Evolutionary conservation across 441 rosid genomes (phyloP), one percentile per base, ranked within the genome.

Genomic region (Hypseocharis bilobata): DNA sequence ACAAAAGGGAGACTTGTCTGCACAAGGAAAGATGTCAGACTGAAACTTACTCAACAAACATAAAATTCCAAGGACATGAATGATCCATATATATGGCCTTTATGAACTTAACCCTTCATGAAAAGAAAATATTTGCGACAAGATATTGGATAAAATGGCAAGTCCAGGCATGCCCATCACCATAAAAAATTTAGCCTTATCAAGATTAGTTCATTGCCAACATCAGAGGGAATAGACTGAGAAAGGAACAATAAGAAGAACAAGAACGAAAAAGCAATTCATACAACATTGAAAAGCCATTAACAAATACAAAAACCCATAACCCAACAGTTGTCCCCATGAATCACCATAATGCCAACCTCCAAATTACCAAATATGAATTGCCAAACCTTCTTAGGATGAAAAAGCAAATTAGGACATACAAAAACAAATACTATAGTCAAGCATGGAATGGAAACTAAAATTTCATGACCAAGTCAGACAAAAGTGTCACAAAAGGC

Each of bases 1-100:
- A 78, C 84, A 92, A 71, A 36, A 92, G 83, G 0, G 90, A 77
- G 45, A 92, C 96, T 67, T 84, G 80, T 42, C 96, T 89, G 72
- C 75, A 71, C 66, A 74, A 54, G 74, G 20, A 64, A 28, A 29
- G 20, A 73, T 29, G 54, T 25, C 32, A 2, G 13, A 23, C 17
- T 47, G 17, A 54, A 14, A 75, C 44, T 17, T 3, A n/a, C n/a
- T 47, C 34, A 30, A 30, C 34, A 30, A 30, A 30, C 6, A 4
- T 7, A 30, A 30, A 3, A 30, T 16, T 40, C 47, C 16, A 10
- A 40, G 14, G 47, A 14, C 47, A 0, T 40, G 14, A 30, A 30
- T 3, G 14, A 40, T 40, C 47, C n/a, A 0, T 40, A 40, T 40
- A 40, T 10, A 40, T 40, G 47, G 14, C 47, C 47, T 40, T 40